Conservation (phyloP, 495 filamentous ascomycete genomes). For the Hypoxylon fuscum region DNA sequence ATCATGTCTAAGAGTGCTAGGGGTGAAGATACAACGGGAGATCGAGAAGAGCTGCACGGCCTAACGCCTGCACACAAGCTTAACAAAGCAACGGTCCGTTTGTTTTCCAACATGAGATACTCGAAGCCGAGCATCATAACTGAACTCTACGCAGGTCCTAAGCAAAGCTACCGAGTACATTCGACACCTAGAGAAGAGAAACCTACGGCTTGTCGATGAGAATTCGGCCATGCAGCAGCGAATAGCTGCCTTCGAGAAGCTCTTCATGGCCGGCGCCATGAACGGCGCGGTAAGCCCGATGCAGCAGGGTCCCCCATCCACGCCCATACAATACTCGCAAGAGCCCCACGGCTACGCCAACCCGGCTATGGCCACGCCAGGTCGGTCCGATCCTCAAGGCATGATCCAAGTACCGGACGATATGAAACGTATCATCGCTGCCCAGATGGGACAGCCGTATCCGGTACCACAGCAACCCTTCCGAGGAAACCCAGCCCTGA, state of each 20-base stretch:
- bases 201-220: slow-evolving; percentile 81
- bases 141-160: slow-evolving; percentile 62
- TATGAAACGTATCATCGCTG: slow-evolving; percentile 72
- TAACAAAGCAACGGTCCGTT: slow-evolving; percentile 87
- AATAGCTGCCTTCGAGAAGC: slow-evolving; percentile 73
- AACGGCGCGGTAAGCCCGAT: slow-evolving; percentile 56
- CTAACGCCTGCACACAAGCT: slow-evolving; percentile 85
- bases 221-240: slow-evolving; percentile 77
- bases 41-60: slow-evolving; percentile 81
- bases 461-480: slow-evolving; percentile 53
- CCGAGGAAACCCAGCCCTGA: slow-evolving; percentile 44
- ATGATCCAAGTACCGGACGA: slow-evolving; percentile 81
- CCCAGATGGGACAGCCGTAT: slow-evolving; percentile 57
- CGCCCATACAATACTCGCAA: slow-evolving; percentile 58
- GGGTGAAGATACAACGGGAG: slow-evolving; percentile 73
- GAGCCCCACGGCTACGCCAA: slow-evolving; percentile 49
- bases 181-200: slow-evolving; percentile 87
- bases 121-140: not conserved
- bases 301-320: slow-evolving; percentile 52
- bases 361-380: slow-evolving; percentile 43
- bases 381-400: slow-evolving; percentile 61
- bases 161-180: slow-evolving; percentile 98
- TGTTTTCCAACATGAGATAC: not conserved
- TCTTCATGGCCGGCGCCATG: slow-evolving; percentile 69
- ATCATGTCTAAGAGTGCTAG: slow-evolving; percentile 73